phyloP scores from a whole-genome alignment of 176 grass and related monocot genomes.

The Raddia guianensis region DNA sequence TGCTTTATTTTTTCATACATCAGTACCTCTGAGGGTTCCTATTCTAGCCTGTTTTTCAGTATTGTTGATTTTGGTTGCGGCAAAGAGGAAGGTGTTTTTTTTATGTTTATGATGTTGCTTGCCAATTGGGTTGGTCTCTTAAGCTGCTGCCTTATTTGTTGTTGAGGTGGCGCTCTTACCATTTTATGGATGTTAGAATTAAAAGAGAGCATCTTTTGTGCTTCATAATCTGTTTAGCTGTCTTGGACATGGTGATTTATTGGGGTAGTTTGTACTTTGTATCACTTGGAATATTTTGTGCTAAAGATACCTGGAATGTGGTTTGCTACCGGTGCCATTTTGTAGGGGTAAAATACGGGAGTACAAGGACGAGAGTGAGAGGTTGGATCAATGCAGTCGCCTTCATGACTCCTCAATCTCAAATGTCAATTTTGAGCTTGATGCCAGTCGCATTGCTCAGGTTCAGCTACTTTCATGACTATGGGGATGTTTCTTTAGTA shows the following conservation, averaged over 20 bases:
- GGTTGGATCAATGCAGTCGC: constrained; percentile 80
- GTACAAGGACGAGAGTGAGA: constrained; percentile 88
- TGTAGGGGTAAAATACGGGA: constrained; percentile 76
- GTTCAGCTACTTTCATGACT: constrained; percentile 41
- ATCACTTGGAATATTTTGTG: background rate
- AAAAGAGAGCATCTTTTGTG: background rate
- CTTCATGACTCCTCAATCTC: constrained; percentile 86
- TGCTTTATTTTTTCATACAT: background rate
- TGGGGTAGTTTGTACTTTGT: constrained; percentile 15
- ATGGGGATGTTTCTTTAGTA: constrained; percentile 10
- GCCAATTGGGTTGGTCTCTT: background rate
- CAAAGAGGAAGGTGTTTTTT: background rate
- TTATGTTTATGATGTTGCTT: constrained; percentile 14
- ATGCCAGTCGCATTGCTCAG: constrained; percentile 79
- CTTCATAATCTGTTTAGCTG: background rate
- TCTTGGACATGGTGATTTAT: background rate
- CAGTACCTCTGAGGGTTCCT: background rate
- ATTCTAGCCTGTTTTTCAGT: background rate
- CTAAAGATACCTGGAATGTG: constrained; percentile 15
- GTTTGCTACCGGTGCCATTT: constrained; percentile 21
- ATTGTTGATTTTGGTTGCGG: constrained; percentile 10
- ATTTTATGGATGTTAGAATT: background rate
- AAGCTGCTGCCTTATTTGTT: background rate
- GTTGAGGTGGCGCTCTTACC: constrained; percentile 1
- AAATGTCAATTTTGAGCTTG: constrained; percentile 78